These are phyloP conservation scores for Aspergillus puulaauensis DNA, from an alignment of 2,329 filamentous ascomycete species.

Conservation along the genomic window DNA sequence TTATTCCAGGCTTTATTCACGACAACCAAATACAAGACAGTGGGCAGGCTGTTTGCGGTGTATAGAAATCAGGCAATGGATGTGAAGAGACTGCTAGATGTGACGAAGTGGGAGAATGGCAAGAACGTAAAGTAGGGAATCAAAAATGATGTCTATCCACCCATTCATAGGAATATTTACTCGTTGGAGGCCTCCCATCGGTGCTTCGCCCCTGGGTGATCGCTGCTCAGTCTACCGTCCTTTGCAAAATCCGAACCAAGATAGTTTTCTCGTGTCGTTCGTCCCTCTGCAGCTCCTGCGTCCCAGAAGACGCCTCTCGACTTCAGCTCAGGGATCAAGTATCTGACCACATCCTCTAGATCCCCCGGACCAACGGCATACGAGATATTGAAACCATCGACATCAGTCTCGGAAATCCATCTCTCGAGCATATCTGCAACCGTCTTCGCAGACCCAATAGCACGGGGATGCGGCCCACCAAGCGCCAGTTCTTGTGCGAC, in stretches of 20 bases:
- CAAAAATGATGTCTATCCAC: background rate
- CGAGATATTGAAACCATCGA: conserved; percentile 29
- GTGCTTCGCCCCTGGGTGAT: conserved; percentile 1
- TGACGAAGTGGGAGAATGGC: background rate
- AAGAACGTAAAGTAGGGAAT: background rate
- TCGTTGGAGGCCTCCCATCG: background rate
- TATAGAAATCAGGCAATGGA: background rate
- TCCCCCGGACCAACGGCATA: conserved; percentile 21
- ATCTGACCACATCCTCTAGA: conserved; percentile 27
- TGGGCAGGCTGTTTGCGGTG: background rate
- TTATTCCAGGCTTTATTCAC: background rate
- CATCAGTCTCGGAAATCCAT: conserved; percentile 22
- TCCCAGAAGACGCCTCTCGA: conserved; percentile 36
- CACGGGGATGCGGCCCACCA: conserved; percentile 2
- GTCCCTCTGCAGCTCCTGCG: conserved; percentile 27
- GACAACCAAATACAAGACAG: background rate
- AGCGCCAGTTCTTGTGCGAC: conserved; percentile 26
- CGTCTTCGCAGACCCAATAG: conserved; percentile 12
- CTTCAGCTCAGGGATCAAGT: conserved; percentile 24
- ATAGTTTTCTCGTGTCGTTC: conserved; percentile 10
- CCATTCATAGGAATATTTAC: background rate
- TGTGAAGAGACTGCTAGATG: background rate
- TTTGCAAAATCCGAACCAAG: background rate
- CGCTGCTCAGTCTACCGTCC: background rate
- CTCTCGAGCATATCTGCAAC: conserved; percentile 28